Conservation (phyloP, 2,329 filamentous ascomycete genomes). For the Akanthomyces muscarius region DNA sequence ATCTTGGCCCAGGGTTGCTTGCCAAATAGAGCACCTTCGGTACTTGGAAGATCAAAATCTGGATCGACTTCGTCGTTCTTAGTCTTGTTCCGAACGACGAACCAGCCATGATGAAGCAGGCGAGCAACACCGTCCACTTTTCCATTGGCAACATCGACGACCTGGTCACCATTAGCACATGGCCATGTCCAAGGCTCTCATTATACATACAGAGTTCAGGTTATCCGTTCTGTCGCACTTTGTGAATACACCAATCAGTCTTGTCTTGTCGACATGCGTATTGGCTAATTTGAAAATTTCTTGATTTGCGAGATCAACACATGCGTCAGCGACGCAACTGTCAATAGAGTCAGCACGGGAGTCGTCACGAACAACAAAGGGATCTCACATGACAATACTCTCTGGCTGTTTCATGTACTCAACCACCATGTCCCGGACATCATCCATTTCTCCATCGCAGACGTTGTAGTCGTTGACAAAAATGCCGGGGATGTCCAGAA, state of each 20-base stretch:
- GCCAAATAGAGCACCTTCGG: conserved; percentile 23
- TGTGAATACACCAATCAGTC: conserved; percentile 36
- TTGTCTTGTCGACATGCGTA: conserved; percentile 25
- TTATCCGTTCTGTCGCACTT: conserved; percentile 32
- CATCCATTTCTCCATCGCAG: conserved; percentile 28
- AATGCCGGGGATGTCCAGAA: conserved; percentile 35
- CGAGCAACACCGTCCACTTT: conserved; percentile 4
- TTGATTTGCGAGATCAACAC: conserved; percentile 29
- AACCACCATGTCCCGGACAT: conserved; percentile 30
- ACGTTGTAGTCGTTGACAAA: conserved; percentile 24
- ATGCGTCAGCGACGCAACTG: conserved; percentile 34
- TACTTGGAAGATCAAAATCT: conserved; percentile 25
- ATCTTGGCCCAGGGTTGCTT: conserved; percentile 28
- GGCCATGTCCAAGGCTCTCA: neutral
- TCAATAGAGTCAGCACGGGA: neutral
- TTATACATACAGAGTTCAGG: conserved; percentile 20
- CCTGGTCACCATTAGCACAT: neutral
- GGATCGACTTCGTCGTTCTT: conserved; percentile 24
- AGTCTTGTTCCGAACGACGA: conserved; percentile 33
- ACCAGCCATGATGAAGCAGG: conserved; percentile 29
- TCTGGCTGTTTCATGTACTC: conserved; percentile 33
- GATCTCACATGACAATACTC: conserved; percentile 36
- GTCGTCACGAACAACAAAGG: neutral
- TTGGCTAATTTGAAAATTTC: conserved; percentile 28
- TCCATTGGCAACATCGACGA: conserved; percentile 18